Conservation (phyloP, 805 yeast genomes). For the Sungouiozyma ichnusensis region DNA sequence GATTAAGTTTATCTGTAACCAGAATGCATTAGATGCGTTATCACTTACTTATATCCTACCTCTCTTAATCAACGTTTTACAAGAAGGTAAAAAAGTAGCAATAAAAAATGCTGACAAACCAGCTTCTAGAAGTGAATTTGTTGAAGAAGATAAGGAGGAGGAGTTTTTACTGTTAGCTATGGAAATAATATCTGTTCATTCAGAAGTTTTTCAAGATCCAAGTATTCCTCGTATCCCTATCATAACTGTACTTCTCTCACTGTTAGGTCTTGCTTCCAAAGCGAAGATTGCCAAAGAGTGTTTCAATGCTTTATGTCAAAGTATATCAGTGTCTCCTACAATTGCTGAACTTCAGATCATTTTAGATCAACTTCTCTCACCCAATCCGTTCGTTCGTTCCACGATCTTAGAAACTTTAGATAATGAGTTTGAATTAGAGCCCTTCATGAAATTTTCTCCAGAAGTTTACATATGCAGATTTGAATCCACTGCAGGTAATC, state of each 20-base stretch:
- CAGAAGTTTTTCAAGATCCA: conserved; percentile 55
- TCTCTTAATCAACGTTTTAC: conserved; percentile 54
- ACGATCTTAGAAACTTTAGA: conserved; percentile 78
- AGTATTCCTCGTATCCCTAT: conserved; percentile 61
- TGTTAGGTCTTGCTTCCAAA: conserved; percentile 65
- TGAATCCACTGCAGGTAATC: conserved; percentile 55
- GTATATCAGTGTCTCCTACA: conserved; percentile 53
- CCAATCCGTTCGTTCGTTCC: conserved; percentile 62
- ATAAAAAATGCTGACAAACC: conserved; percentile 43
- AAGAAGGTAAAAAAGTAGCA: conserved; percentile 51
- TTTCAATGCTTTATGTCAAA: conserved; percentile 64
- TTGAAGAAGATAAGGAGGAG: conserved; percentile 79
- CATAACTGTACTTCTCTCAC: conserved; percentile 48
- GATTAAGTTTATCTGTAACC: conserved; percentile 64
- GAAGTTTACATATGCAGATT: conserved; percentile 74
- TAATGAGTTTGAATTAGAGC: conserved; percentile 52
- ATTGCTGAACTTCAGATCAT: conserved; percentile 48
- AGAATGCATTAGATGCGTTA: conserved; percentile 54
- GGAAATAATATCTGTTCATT: conserved; percentile 61
- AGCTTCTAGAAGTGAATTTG: conserved; percentile 51
- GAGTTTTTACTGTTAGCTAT: conserved; percentile 71
- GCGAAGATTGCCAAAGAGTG: conserved; percentile 80
- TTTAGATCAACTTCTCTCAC: conserved; percentile 44
- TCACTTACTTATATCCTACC: conserved; percentile 71
- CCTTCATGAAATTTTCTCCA: conserved; percentile 38